phyloP scores from a whole-genome alignment of 2,329 filamentous ascomycete genomes.

The Botrytis byssoidea region DNA sequence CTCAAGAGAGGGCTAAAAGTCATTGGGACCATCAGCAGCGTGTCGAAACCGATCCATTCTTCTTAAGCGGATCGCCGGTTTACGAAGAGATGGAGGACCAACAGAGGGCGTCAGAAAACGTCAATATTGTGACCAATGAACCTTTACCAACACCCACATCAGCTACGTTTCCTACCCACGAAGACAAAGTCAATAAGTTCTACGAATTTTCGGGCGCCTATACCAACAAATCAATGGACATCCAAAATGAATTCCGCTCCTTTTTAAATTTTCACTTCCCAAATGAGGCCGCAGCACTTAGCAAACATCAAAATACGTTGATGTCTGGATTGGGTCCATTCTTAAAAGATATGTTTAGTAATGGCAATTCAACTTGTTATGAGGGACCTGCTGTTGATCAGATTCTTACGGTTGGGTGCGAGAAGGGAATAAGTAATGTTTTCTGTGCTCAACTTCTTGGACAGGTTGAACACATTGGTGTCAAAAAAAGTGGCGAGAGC shows the following conservation, averaged over 20 bases:
- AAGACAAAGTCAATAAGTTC: constrained; percentile 23
- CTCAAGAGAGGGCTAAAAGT: background rate
- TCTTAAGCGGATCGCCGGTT: constrained; percentile 21
- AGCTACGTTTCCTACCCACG: background rate
- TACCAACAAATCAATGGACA: constrained; percentile 45
- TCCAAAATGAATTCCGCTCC: constrained; percentile 58
- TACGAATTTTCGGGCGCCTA: constrained; percentile 28
- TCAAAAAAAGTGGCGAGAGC: constrained; percentile 48
- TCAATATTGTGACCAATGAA: background rate
- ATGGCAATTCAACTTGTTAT: constrained; percentile 18
- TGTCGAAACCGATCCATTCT: constrained; percentile 24
- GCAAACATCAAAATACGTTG: constrained; percentile 49
- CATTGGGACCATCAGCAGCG: constrained; percentile 6
- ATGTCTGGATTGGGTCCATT: constrained; percentile 47
- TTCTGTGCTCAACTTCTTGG: constrained; percentile 50
- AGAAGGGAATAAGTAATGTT: constrained; percentile 52
- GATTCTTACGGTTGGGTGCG: constrained; percentile 59
- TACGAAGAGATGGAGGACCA: background rate
- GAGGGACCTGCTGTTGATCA: constrained; percentile 48
- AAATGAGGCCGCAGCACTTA: constrained; percentile 47
- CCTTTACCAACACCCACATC: constrained; percentile 13
- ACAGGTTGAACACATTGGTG: constrained; percentile 55
- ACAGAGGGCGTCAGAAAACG: background rate
- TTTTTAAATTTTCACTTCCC: constrained; percentile 53
- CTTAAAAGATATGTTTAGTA: constrained; percentile 39